phyloP scores from a whole-genome alignment of 805 yeast genomes.

The Debaryomyces castellii region DNA sequence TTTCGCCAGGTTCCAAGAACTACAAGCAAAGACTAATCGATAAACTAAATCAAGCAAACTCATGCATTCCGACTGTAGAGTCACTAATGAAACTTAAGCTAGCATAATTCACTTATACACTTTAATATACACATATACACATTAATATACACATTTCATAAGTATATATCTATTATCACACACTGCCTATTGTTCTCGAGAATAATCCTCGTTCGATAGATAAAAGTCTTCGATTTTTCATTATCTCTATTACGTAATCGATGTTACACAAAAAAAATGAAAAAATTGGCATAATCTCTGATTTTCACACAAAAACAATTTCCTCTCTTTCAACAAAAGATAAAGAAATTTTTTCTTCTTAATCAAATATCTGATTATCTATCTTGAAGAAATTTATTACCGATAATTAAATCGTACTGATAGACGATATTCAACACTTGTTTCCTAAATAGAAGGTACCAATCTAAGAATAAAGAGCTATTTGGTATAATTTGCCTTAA shows the following conservation, averaged over 20 bases:
- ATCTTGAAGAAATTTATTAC: not conserved
- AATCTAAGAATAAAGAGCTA: not conserved
- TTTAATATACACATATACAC: too few relatives aligned
- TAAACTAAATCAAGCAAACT: too few relatives aligned
- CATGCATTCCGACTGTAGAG: too few relatives aligned
- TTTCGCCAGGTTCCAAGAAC: not conserved
- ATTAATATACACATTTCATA: too few relatives aligned
- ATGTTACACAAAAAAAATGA: constrained; percentile 1
- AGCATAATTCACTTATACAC: too few relatives aligned
- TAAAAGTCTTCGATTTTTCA: not conserved
- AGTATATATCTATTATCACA: too few relatives aligned
- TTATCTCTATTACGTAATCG: constrained; percentile 7
- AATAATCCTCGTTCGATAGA: not conserved
- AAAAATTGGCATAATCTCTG: constrained; percentile 5
- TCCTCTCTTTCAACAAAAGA: constrained; percentile 3
- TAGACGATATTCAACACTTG: not conserved
- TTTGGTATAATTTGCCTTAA: not conserved
- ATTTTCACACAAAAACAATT: constrained; percentile 8
- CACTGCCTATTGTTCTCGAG: not conserved
- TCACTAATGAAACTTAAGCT: too few relatives aligned
- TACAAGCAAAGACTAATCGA: not conserved
- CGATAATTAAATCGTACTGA: not conserved
- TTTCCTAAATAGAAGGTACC: not conserved
- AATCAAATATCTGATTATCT: not conserved
- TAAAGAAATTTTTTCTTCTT: constrained; percentile 5